Base-by-base conservation (phyloP, 2,329 filamentous ascomycete species). In the Claviceps paspali region DNA sequence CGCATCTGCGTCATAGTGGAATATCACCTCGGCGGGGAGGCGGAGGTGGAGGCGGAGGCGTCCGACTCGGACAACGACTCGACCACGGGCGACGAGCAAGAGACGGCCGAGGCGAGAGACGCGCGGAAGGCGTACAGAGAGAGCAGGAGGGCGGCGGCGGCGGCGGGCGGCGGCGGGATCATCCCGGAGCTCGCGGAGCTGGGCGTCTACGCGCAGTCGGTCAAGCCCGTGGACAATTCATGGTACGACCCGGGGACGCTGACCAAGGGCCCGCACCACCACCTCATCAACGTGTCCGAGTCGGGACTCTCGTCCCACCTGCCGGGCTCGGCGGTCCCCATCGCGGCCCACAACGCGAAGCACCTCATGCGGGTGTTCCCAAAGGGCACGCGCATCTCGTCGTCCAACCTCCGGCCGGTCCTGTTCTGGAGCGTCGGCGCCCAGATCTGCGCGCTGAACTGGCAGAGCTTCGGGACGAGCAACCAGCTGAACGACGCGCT, bases 311-410 rank as follows among this genome's bases (percentile, higher is more conserved):
- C 61, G 3, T 49, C 59, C 2, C 63, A 74, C 38, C 57, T 80
- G 39, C 66, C 69, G 1, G 52, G 51, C 1, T 61, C 57, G 32
- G 48, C 59, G 11, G 62, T 64, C 24, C 34, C 43, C 6, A 76
- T 82, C 37, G 59, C 69, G 1, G 51, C 52, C 0, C 77, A 82
- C 57, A 82, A 82, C 43, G 60, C 75, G 1, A 59, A 65, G 15
- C 73, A 79, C 41, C 62, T 81, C n/a, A 81, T 81, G 76, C 69
- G 77, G 4, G 76, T 81, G 2, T 82, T 64, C 45, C 77, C 77
- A 27, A 80, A 80, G 48, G 77, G 77, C 34, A 79, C 76, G 0
- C 70, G 77, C 30, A 80, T 82, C 50, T 72, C 70, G 0, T 80
- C 75, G 2, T 66, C 63, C 26, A 82, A 82, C 48, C 64, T 82